Base-by-base conservation (phyloP, 306 rosid genomes). In the Vicia faba region DNA sequence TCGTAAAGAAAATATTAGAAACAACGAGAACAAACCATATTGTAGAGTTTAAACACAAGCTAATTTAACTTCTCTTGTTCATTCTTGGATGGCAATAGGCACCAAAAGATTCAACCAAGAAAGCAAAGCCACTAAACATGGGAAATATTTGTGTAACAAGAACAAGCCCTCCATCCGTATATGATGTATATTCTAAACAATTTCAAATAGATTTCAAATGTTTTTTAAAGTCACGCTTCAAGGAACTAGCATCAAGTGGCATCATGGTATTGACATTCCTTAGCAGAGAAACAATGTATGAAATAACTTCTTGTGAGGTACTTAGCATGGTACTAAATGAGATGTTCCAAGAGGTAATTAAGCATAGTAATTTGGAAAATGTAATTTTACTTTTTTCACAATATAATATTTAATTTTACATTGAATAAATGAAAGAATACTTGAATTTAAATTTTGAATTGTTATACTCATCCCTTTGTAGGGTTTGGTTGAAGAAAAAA, bases 311-410 rank as follows among this genome's bases (percentile, higher is more conserved):
- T 40, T 51, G 19, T 15, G 83, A 35, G 29, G 7, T 74, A 3
- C 13, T 84, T 18, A 86, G 84, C 23, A 4, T 39, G 5, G 78
- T 75, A 35, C 79, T 87, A 3, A 60, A 76, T 28, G 79, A 83
- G 61, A 73, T 87, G 89, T 78, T 76, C 61, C 45, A 15, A 14
- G 80, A 87, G 80, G 89, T 84, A 50, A n/a, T 4, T 28, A 28
- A n/a, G n/a, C n/a, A n/a, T n/a, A n/a, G n/a, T n/a, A n/a, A n/a
- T n/a, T n/a, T 28, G 5, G 1, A 23, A 23, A 1, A 23, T 23
- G 2, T 23, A 23, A 23, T 23, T 23, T 23, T 23, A 23, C 25
- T 23, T 23, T 23, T 23, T 1, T 23, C 25, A 23, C 25, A 1
- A 23, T 23, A 23, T 23, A 23, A 23, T 23, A 23, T 23, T 23